Evolutionary conservation across 352 stramenopile species (phyloP), one percentile per base, ranked within the genome.

Genomic region (Globisporangium nagaii): DNA sequence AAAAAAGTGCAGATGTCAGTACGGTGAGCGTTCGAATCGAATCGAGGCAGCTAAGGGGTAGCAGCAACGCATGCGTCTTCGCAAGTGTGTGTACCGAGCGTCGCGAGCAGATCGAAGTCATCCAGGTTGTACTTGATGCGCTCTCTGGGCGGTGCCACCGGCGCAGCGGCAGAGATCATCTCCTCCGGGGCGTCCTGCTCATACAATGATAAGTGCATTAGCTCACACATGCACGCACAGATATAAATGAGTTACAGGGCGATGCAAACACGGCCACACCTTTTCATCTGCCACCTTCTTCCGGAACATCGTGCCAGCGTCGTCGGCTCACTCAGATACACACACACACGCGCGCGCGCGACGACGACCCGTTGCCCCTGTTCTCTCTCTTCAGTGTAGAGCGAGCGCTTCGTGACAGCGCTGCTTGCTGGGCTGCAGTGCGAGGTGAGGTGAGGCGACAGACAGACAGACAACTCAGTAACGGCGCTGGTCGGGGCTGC

Each of bases 51-150:
- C 24, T 24, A 4, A n/a, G 4, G 17, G 1, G 17, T 24, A 20
- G 15, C 4, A 5, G 53, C 3, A 50, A 63, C 10, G 25, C 5
- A 52, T n/a, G 17, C 19, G 28, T 25, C 10, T 15, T 30, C n/a
- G 15, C 4, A 31, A 13, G n/a, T n/a, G n/a, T n/a, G n/a, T 28
- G 24, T 52, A 68, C 82, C 84, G 6, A 96, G 60, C 15, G 84
- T 96, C 17, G 81, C 77, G 22, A 90, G 57, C 35, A 93, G 37
- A 28, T 90, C 74, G 70, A 96, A 96, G 53, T 92, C 77, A 3
- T 83, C 73, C 31, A 89, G 46, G 13, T 56, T 60, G 60, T 81
- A 90, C 25, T 61, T 56, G 25, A 58, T 63, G 15, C 74, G 72
- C 50, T 75, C 63, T n/a, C 53, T 54, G 17, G 59, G 53, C 6